These are phyloP conservation scores for Ilex aquifolium DNA, from an alignment of 257 asterid genomes.

Conservation along the genomic window DNA sequence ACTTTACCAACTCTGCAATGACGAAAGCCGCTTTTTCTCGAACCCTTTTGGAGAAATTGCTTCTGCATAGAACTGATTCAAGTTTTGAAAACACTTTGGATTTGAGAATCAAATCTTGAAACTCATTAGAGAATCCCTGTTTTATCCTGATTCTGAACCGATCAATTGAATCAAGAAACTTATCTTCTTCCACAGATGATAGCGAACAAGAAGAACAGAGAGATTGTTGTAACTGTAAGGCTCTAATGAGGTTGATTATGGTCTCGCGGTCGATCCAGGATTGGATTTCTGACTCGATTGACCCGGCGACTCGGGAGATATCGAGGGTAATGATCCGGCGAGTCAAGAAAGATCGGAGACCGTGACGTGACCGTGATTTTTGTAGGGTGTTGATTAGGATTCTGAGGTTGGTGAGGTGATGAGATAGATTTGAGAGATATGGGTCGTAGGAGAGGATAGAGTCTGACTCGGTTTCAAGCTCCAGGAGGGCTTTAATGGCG, in stretches of 20 bases:
- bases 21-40: conserved; percentile 55
- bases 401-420: conserved; percentile 40
- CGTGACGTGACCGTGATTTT: conserved; percentile 27
- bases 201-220: conserved; percentile 3
- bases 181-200: conserved; percentile 23
- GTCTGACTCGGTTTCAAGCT: conserved; percentile 38
- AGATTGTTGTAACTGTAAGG: conserved; percentile 8
- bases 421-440: conserved; percentile 29
- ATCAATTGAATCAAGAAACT: conserved; percentile 27
- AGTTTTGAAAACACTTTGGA: conserved; percentile 41
- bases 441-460: conserved; percentile 43
- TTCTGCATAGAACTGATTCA: conserved; percentile 31
- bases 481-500: conserved; percentile 33
- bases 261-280: conserved; percentile 52
- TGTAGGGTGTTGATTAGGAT: conserved; percentile 29
- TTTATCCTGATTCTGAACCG: conserved; percentile 33
- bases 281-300: conserved; percentile 49
- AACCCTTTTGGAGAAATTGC: conserved; percentile 20
- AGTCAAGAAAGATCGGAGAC: conserved; percentile 44
- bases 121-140: conserved; percentile 40
- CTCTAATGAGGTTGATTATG: conserved; percentile 19
- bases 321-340: conserved; percentile 42
- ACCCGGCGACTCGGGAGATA: conserved; percentile 47
- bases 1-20: conserved; percentile 46
- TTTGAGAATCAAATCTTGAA: conserved; percentile 50